Base-by-base conservation (phyloP, 2,329 filamentous ascomycete genomes). In the Cytospora mali region DNA sequence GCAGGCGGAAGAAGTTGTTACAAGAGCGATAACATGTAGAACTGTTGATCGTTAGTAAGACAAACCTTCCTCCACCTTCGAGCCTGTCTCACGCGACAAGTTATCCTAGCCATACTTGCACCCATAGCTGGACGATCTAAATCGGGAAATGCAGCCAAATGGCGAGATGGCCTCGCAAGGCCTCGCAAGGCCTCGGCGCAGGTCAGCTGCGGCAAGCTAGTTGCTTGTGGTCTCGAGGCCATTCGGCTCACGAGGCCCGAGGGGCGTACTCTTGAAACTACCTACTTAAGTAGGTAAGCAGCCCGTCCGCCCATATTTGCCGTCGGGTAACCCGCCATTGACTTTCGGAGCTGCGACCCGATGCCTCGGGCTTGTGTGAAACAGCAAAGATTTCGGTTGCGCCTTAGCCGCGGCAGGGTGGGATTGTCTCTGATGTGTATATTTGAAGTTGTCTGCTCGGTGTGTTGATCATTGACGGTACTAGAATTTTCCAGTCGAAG, bases 191-290 rank as follows among this genome's bases (percentile, higher is more conserved):
- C 10, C n/a, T 58, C 13, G 18, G 21, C 25, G 55, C 55, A 35
- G 42, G 56, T 63, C 57, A 63, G 61, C 61, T 63, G 61, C 46
- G 46, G 61, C 55, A 27, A 35, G 18, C n/a, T 7, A 16, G 14
- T 9, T 35, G 55, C 14, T 29, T 23, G 28, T 58, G 55, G 28
- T 51, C 55, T 58, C 46, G 46, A 42, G 16, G 55, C n/a, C 14
- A 25, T 28, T 39, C 42, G 39, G 46, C 46, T 58, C 42, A 58
- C n/a, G 46, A 28, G 39, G 39, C 18, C 39, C 39, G 18, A n/a
- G 39, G 39, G 39, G 10, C 18, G 39, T 42, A 42, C 21, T 33
- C 39, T 23, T 23, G n/a, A 29, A 18, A 29, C 18, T n/a, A n/a
- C n/a, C n/a, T n/a, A n/a, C n/a, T n/a, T n/a, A n/a, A n/a, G n/a